Percentiles rank a stretch among this genome's conserved stretches.
These are phyloP conservation scores for Aspergillus sp. DNA, from an alignment of 2,329 filamentous ascomycete genomes.

Conservation along the genomic window DNA sequence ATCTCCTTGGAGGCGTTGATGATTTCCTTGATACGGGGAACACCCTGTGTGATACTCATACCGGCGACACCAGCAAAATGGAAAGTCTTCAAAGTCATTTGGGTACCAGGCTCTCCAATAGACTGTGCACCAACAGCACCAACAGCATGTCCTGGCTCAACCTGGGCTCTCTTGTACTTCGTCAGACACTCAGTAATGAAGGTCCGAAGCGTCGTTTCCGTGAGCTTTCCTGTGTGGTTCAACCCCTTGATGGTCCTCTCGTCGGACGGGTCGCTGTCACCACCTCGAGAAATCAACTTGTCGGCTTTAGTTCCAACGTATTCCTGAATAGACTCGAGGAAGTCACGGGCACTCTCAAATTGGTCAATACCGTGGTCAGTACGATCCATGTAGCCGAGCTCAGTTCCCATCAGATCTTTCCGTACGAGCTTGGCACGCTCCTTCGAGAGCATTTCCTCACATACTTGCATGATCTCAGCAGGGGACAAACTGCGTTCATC, in stretches of 20 bases:
- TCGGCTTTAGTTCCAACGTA: slow-evolving; percentile 67
- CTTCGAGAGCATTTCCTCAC: slow-evolving; percentile 64
- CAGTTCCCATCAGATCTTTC: slow-evolving; percentile 60
- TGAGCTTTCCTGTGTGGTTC: slow-evolving; percentile 81
- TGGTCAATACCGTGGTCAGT: slow-evolving; percentile 70
- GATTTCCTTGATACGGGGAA: slow-evolving; percentile 99
- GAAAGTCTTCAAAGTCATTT: slow-evolving; percentile 99
- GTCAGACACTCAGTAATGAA: slow-evolving; percentile 82
- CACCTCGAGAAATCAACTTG: slow-evolving; percentile 51
- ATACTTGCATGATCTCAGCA: slow-evolving; percentile 68
- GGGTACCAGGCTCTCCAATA: slow-evolving; percentile 96
- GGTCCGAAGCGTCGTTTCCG: slow-evolving; percentile 66
- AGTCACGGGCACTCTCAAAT: slow-evolving; percentile 78
- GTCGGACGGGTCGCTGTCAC: slow-evolving; percentile 30
- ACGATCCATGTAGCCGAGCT: slow-evolving; percentile 68
- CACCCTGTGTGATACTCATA: slow-evolving; percentile 99
- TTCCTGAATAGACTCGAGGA: slow-evolving; percentile 73
- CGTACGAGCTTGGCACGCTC: slow-evolving; percentile 66
- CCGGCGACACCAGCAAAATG: slow-evolving; percentile 99
- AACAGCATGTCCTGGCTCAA: slow-evolving; percentile 93
- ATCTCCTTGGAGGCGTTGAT: slow-evolving; percentile 97
- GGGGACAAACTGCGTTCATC: slow-evolving; percentile 71
- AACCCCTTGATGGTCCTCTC: slow-evolving; percentile 37
- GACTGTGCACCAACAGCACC: slow-evolving; percentile 96
- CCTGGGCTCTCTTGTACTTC: slow-evolving; percentile 88